These are phyloP conservation scores for Aspergillus carlsbadensis DNA, from an alignment of 495 filamentous ascomycete species.

Conservation along the genomic window DNA sequence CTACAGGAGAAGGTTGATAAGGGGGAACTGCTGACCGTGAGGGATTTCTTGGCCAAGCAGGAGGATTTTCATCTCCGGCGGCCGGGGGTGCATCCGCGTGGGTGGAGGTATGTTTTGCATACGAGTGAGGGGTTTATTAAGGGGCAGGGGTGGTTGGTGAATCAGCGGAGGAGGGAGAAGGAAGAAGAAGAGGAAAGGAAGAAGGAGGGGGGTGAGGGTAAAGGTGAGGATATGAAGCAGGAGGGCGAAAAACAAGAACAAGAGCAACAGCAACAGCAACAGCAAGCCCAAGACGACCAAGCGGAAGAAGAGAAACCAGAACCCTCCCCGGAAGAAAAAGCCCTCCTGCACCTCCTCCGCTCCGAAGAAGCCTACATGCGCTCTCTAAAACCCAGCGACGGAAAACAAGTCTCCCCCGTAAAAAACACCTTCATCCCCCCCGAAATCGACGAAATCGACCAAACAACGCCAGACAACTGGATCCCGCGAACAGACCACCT, in stretches of 20 bases:
- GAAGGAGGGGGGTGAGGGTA: slow-evolving; percentile 9
- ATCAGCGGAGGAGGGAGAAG: slow-evolving; percentile 8
- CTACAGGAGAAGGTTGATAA: slow-evolving; percentile 17
- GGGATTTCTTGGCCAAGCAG: slow-evolving; percentile 21
- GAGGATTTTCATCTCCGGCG: slow-evolving; percentile 20
- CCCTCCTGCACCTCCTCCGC: slow-evolving; percentile 22
- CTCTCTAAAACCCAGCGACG: slow-evolving; percentile 27
- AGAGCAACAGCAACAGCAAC: not conserved
- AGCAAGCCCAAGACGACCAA: not conserved
- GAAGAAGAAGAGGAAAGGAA: slow-evolving; percentile 6
- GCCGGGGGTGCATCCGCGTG: slow-evolving; percentile 16
- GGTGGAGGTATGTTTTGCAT: slow-evolving; percentile 22
- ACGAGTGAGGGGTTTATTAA: slow-evolving; percentile 22
- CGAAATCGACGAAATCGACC: slow-evolving; percentile 30
- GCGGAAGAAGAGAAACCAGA: not conserved
- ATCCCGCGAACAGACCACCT: slow-evolving; percentile 27
- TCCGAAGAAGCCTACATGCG: slow-evolving; percentile 24
- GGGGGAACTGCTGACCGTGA: slow-evolving; percentile 14
- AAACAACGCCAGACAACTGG: slow-evolving; percentile 37
- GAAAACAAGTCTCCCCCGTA: slow-evolving; percentile 21
- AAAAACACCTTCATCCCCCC: not conserved
- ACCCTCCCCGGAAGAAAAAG: slow-evolving; percentile 23
- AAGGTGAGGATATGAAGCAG: no score
- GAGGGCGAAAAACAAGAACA: not conserved
- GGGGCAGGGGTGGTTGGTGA: slow-evolving; percentile 16